Conservation (phyloP, 2,329 filamentous ascomycete genomes). For the Bisporella sp. region DNA sequence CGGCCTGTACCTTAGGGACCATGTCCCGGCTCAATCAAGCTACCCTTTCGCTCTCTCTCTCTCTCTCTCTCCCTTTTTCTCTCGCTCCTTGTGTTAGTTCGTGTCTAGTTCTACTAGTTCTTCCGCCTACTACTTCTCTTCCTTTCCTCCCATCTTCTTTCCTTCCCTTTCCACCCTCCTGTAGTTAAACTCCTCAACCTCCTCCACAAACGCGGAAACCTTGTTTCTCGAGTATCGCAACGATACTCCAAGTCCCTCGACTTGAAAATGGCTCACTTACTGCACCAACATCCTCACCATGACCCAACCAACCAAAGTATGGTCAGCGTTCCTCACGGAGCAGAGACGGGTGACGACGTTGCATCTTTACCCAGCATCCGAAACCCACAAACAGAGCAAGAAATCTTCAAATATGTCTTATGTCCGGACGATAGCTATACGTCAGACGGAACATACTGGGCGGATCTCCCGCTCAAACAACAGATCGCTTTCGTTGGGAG, state of each 20-base stretch:
- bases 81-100: too few relatives aligned
- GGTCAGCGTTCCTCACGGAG: constrained; percentile 23
- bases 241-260: neutral
- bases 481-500: constrained; percentile 68
- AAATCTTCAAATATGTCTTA: constrained; percentile 70
- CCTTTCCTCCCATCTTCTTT: neutral
- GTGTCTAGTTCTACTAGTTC: too few relatives aligned
- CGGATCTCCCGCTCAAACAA: constrained; percentile 67
- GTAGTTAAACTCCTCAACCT: neutral
- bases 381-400: constrained; percentile 36
- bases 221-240: too few relatives aligned
- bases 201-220: neutral
- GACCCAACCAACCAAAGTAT: constrained; percentile 21
- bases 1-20: too few relatives aligned
- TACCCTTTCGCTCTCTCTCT: neutral
- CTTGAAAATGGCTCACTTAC: constrained; percentile 15
- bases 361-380: constrained; percentile 12
- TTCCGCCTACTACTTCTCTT: neutral
- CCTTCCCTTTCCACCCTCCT: neutral
- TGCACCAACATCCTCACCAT: constrained; percentile 21
- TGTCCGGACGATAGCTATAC: constrained; percentile 87
- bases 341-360: constrained; percentile 26
- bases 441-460: constrained; percentile 82
- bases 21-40: too few relatives aligned
- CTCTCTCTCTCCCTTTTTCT: too few relatives aligned